Evolutionary conservation across 1,284 basidiomycete genomes (phyloP), one percentile per base, ranked within the genome.

Genomic region (Cutaneotrichosporon cavernicola): DNA sequence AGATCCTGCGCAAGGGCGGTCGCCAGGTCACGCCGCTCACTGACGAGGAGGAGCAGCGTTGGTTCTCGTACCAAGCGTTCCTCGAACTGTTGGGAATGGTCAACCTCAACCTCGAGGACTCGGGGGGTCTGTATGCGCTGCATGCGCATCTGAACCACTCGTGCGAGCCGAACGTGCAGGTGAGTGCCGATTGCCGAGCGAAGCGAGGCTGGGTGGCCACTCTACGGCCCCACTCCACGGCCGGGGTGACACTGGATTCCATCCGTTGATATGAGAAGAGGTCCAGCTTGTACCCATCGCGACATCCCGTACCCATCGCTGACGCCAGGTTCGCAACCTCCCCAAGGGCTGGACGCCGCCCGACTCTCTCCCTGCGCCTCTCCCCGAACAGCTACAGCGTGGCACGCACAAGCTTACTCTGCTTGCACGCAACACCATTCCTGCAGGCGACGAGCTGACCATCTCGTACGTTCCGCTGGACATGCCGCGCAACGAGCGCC

Each of bases 71-170:
- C 71, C 86, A 89, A 18, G 86, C 85, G 2, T 92, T 92, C 76
- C 81, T 91, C 38, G 83, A 84, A 49, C 85, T 88, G 0, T 79
- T 94, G n/a, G 91, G 91, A 0, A 84, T 89, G 53, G 90, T 92
- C 85, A 91, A 86, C 70, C 85, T 95, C 60, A 95, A 94, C 75
- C 83, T 92, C 64, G 92, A 95, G 79, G 86, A 88, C 3, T 90
- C 92, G 66, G 92, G 92, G 5, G 92, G 91, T 2, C 82, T 95
- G 11, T 95, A 94, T 78, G 84, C 85, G 8, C 84, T 96, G 10
- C 92, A 96, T 77, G 89, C 90, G 2, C 91, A 94, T 74, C 77
- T 95, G 47, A 95, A 95, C 79, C 92, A 95, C 76, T 85, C 85
- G 16, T 96, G 92, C 78, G 76, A 80, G 5, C 91, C 92, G 0